Evolutionary conservation across 768 basidiomycete species (phyloP), one percentile per base, ranked within the genome.

Genomic region (Lactarius trivialis): DNA sequence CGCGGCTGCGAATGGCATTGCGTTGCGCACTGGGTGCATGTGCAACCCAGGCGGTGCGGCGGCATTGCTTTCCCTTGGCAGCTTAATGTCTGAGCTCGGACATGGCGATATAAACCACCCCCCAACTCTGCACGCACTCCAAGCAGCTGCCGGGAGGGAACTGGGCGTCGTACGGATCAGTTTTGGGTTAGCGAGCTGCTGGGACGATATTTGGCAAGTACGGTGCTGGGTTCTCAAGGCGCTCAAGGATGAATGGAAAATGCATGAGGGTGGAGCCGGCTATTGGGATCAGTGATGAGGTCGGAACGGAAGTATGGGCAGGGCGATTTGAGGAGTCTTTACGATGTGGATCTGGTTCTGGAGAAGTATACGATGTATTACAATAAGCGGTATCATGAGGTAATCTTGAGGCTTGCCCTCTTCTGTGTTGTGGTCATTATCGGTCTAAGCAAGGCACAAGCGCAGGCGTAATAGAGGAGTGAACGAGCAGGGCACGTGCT

Each of bases 41-140:
- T 93, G 91, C 70, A 93, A 93, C 66, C 89, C 91, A 17, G 91
- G 91, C 11, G 91, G 85, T 19, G 88, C 89, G 0, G 84, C 88
- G 1, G 81, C 86, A 5, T 74, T 93, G 17, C 78, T 91, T 4
- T 85, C 85, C 0, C 80, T 91, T 33, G 74, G 84, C 61, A 77
- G 80, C 21, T 78, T 85, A 60, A 91, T 91, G 89, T 74, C 77
- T 6, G 74, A 71, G 15, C 78, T 91, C 0, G 82, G 78, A n/a
- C n/a, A 78, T 1, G 86, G 86, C 6, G 79, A 83, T 43, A 85
- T 83, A 5, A 55, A 15, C 17, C 57, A 58, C 2, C 76, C 87
- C 54, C 74, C 76, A 30, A 64, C 58, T 4, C 24, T 64, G 7
- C 58, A 37, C 2, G 85, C 85, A 36, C 84, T 90, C 66, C 84